phyloP scores from a whole-genome alignment of 257 asterid species.

The Capsicum chinense region DNA sequence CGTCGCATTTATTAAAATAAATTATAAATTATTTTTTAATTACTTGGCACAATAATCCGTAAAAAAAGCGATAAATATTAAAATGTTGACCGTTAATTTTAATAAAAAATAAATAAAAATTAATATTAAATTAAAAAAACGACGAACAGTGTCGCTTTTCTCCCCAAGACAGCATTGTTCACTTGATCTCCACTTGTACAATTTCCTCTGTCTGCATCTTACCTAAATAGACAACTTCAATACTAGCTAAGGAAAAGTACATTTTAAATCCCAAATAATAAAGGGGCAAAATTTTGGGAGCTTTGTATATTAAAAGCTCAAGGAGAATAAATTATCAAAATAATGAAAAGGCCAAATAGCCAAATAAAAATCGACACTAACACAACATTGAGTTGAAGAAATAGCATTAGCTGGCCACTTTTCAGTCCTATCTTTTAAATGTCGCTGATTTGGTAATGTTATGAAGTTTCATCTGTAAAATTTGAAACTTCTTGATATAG shows the following conservation, averaged over 20 bases:
- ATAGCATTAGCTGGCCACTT: not conserved
- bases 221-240: not conserved
- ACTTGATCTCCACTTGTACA: not conserved
- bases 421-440: no score
- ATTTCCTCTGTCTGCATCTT: not conserved
- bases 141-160: no score
- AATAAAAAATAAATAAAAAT: no score
- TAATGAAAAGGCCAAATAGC: not conserved
- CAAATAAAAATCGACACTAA: not conserved
- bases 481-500: no score
- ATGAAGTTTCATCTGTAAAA: no score
- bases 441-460: not conserved
- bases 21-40: no score
- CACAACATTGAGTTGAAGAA: not conserved
- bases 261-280: not conserved
- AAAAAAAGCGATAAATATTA: no score
- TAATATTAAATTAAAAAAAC: no score
- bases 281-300: not conserved
- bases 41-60: no score
- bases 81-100: no score
- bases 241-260: not conserved
- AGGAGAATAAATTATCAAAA: not conserved
- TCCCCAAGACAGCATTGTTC: no score
- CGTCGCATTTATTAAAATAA: no score
- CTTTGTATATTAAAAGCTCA: not conserved